Base-by-base conservation (phyloP, 495 filamentous ascomycete species). In the Penicillium flavigenum region DNA sequence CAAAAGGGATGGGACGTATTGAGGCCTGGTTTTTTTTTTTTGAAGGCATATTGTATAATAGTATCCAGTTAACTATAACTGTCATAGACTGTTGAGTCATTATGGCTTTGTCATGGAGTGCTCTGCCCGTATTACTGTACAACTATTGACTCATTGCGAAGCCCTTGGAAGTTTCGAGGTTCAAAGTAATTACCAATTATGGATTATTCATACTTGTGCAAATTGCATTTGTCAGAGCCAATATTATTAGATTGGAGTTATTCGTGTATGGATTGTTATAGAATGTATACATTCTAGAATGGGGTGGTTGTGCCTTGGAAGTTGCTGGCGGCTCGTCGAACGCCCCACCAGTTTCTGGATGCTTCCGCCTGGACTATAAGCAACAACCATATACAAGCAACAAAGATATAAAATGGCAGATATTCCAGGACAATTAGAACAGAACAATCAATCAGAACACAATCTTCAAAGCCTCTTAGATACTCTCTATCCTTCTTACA, bases 331-430 rank as follows among this genome's bases (percentile, higher is more conserved):
- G 38, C 41, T 56, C 49, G 58, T 48, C 11, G 63, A 65, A 49
- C 7, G 31, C 26, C 49, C 63, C 31, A 51, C 42, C 10, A 20
- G 45, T 12, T 63, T 65, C 63, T 58, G 34, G 63, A 58, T n/a
- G 54, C 14, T 63, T 66, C 63, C 50, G 53, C 43, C 22, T 24
- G 49, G 54, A 56, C 36, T 54, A 54, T 54, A 54, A 54, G 20
- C 17, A 46, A 19, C 26, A 6, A 6, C 9, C 27, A 54, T 1
- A 12, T 16, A 57, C 45, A 41, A 45, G 9, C 36, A 17, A 9
- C 2, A 34, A 2, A n/a, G 22, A 31, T 49, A 54, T 59, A 59
- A 47, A 59, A 54, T 24, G 12, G 22, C 10, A 58, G 41, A 38
- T 2, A 39, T 47, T 9, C 19, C 46, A 29, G 9, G 20, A 2